A percentile compares a stretch with the other conserved stretches of the same genome.
Evolutionary conservation across 495 filamentous ascomycete species (phyloP).

Genomic region (Podospora appendiculata): DNA sequence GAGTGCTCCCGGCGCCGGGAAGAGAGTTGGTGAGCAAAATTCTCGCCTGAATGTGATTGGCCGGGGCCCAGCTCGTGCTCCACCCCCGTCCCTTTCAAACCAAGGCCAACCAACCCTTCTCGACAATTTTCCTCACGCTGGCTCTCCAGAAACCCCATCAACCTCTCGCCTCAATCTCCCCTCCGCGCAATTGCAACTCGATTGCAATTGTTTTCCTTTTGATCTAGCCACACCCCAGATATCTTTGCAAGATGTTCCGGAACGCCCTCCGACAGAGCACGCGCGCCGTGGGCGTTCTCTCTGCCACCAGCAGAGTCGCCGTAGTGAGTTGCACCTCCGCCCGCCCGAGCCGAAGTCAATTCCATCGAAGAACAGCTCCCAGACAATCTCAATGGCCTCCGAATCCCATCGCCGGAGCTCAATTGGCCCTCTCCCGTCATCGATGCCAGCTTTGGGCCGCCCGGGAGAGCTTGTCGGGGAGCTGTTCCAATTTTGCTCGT

Average conservation of each 20-base stretch:
- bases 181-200: constrained; percentile 42
- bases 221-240: constrained; percentile 25
- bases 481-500: constrained; percentile 26
- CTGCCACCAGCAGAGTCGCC: constrained; percentile 80
- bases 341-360: constrained; percentile 28
- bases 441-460: constrained; percentile 12
- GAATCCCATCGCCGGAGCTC: constrained; percentile 23
- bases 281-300: constrained; percentile 86
- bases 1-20: neutral
- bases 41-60: constrained; percentile 15
- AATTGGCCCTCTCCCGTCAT: constrained; percentile 35
- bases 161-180: constrained; percentile 33
- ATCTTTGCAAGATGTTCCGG: constrained; percentile 72
- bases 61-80: constrained; percentile 4
- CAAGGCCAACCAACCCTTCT: constrained; percentile 26
- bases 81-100: constrained; percentile 9
- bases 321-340: constrained; percentile 68
- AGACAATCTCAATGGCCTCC: constrained; percentile 26
- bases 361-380: constrained; percentile 25
- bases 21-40: constrained; percentile 13
- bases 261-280: constrained; percentile 94
- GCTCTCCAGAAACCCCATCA: constrained; percentile 20
- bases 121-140: constrained; percentile 29
- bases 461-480: constrained; percentile 26
- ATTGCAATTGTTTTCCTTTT: constrained; percentile 42